Evolutionary conservation across 352 stramenopile species (phyloP).

Genomic region (Phytopythium boreale): DNA sequence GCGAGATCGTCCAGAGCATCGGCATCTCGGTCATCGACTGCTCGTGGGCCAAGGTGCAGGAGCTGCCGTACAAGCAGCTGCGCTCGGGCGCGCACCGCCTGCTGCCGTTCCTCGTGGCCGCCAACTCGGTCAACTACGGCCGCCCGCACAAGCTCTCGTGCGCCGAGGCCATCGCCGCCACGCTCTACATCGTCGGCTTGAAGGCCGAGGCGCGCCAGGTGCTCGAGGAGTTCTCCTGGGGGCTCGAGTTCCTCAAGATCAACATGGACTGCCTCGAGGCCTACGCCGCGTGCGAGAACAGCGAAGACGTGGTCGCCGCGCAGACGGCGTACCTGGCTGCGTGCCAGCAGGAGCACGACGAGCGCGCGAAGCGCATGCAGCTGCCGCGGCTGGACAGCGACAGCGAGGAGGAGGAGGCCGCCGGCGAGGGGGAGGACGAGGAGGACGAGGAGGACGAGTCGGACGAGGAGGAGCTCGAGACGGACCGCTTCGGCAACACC

Average conservation of each 20-base stretch:
- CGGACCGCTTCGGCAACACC: conserved; percentile 35
- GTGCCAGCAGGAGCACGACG: conserved; percentile 60
- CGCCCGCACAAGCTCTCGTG: conserved; percentile 95
- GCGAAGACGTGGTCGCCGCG: conserved; percentile 67
- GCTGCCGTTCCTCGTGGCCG: conserved; percentile 97
- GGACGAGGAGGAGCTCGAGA: conserved; percentile 31
- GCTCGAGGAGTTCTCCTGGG: conserved; percentile 94
- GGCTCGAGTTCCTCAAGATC: conserved; percentile 92
- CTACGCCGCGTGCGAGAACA: conserved; percentile 74
- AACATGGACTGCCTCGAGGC: conserved; percentile 93
- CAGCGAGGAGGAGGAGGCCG: conserved; percentile 42
- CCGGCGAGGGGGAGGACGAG: conserved; percentile 26
- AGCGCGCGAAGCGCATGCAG: conserved; percentile 46
- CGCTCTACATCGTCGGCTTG: conserved; percentile 96
- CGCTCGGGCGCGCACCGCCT: conserved; percentile 93
- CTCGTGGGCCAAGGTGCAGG: conserved; percentile 95
- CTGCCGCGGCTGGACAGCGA: conserved; percentile 63
- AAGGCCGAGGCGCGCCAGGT: conserved; percentile 86
- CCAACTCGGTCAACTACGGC: conserved; percentile 99
- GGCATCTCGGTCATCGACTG: conserved; percentile 97
- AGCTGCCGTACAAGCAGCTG: conserved; percentile 95
- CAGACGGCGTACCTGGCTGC: conserved; percentile 71
- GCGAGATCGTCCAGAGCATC: conserved; percentile 60
- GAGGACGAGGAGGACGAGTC: conserved; percentile 21
- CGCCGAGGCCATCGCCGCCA: conserved; percentile 96